Conservation (phyloP, 2,329 filamentous ascomycete genomes). For the Sphaceloma murrayae region DNA sequence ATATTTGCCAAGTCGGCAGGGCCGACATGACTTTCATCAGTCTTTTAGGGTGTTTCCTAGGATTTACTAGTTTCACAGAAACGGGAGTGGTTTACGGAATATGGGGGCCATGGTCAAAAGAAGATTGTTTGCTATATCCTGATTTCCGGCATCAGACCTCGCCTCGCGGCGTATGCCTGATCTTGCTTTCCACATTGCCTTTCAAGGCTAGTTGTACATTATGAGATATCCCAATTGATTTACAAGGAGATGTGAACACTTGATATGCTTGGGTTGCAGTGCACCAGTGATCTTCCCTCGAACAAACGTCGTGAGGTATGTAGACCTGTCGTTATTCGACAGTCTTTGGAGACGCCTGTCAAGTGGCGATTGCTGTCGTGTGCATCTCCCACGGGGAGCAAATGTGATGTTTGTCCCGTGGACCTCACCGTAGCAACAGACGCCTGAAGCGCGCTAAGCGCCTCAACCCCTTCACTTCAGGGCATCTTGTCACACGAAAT, state of each 20-base stretch:
- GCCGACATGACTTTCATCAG: slow-evolving; percentile 10
- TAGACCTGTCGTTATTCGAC: too few relatives aligned
- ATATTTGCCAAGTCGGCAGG: not conserved
- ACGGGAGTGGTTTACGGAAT: not conserved
- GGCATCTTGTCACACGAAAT: slow-evolving; percentile 11
- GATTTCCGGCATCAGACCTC: not conserved
- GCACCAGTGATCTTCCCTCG: not conserved
- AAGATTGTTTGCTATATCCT: not conserved
- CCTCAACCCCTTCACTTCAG: slow-evolving; percentile 1
- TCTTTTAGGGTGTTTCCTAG: not conserved
- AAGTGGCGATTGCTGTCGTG: not conserved
- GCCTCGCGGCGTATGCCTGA: slow-evolving; percentile 2
- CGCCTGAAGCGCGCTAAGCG: slow-evolving; percentile 13
- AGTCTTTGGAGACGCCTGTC: not conserved
- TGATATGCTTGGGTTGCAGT: not conserved
- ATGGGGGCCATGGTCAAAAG: slow-evolving; percentile 1
- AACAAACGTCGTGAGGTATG: too few relatives aligned
- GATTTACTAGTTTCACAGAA: not conserved
- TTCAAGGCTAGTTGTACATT: not conserved
- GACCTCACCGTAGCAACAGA: not conserved
- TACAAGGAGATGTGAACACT: too few relatives aligned
- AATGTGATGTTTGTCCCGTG: not conserved
- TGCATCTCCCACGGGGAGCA: not conserved
- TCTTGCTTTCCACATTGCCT: slow-evolving; percentile 1
- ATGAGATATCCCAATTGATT: slow-evolving; percentile 7